Evolutionary conservation across 2,329 filamentous ascomycete genomes (phyloP), one percentile per base, ranked within the genome.

Genomic region (Zymoseptoria brevis): DNA sequence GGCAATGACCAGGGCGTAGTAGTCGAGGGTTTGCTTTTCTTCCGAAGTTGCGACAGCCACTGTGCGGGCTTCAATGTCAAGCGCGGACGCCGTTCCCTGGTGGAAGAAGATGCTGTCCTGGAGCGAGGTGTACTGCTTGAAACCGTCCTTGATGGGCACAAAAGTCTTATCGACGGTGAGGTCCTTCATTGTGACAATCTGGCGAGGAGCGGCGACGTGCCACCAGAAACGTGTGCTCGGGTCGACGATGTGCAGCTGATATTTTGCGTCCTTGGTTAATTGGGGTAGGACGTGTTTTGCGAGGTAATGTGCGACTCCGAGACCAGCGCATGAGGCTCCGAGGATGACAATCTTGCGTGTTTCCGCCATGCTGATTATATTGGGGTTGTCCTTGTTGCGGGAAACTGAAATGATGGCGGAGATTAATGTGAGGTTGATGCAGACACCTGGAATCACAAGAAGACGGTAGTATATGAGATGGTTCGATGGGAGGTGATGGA

Each of bases 1-100:
- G 8, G 81, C 81, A 59, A 84, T 78, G 54, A 85, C 73, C 2
- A 85, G 74, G n/a, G 80, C 78, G 63, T 83, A 77, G 67, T 81
- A 85, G 2, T 72, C 57, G 9, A 84, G 62, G 29, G 64, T 67
- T 19, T 53, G n/a, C 66, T 19, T 71, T 69, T 19, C 67, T 69
- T 72, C 75, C 19, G 54, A 62, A 16, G 63, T 57, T 6, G 69
- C 72, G 64, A 81, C 74, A 2, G 73, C 71, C 6, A 85, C 74
- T 1, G 69, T 77, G 29, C 80, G 76, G 19, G 64, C 66, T 2
- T 71, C 63, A 1, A 73, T 68, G 56, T 83, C 75, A 19, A 84
- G 71, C 0, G 71, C 71, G 2, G 75, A 81, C 11, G 77, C 81
- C 2, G 73, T 71, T 16, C 75, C 83, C 22, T 79, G 74, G 57